Evolutionary conservation across 2,329 filamentous ascomycete genomes (phyloP), one percentile per base, ranked within the genome.

Genomic region (Colletotrichum sp.): DNA sequence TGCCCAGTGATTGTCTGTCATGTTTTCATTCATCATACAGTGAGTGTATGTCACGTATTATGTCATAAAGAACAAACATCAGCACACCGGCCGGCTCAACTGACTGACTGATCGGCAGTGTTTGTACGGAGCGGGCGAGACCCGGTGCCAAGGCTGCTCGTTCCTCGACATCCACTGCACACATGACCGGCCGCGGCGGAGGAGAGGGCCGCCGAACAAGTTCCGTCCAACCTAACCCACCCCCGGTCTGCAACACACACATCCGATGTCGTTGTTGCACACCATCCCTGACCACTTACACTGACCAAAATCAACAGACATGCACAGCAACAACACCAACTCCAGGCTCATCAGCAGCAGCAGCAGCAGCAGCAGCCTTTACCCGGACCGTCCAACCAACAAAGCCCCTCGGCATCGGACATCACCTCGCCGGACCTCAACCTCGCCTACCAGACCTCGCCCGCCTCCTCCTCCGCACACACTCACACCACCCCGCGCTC

Each of bases 151-250:
- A 30, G 79, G 78, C 5, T 82, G 81, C 70, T 43, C 64, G 10
- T 78, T 78, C 32, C 76, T 82, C 24, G 71, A 79, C 30, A 75
- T 82, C 16, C 48, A 74, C 21, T 83, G 81, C 77, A 83, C 80
- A 2, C 78, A 78, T 30, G 71, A 81, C 62, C 77, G 77, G 59
- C 80, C 81, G 3, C 62, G 81, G 59, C 78, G 79, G 70, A 78
- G 75, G 68, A 76, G 81, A 75, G 81, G 81, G 2, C 81, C 81
- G 9, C 77, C 73, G 3, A 82, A 80, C 64, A 77, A 76, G 80
- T 81, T 70, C n/a, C 64, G 34, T 74, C 32, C 48, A 7, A 55
- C 43, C 43, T 21, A 21, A 52, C 4, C 36, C 10, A 21, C 14
- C 24, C 61, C 64, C 28, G 32, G 24, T 32, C 26, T 32, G 55